Evolutionary conservation across 1,139 yeast species (phyloP).

Genomic region (Pichia sp.): DNA sequence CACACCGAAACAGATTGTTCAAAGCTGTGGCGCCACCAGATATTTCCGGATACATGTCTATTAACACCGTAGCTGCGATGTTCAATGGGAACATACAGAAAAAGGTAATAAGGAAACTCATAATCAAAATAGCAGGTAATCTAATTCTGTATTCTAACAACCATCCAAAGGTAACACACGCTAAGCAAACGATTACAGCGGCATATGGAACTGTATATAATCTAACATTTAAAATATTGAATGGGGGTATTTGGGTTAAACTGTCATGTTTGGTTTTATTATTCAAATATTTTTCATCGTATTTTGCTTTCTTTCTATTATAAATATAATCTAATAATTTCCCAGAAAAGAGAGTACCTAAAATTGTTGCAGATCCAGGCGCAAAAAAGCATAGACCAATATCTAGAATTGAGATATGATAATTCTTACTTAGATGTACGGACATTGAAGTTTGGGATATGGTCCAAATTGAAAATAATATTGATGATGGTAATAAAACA

Average conservation of each 20-base stretch:
- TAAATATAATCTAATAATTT: conserved; percentile 42
- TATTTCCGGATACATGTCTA: conserved; percentile 54
- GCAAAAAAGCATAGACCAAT: conserved; percentile 62
- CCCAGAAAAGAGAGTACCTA: conserved; percentile 47
- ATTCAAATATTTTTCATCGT: conserved; percentile 23
- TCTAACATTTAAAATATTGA: conserved; percentile 45
- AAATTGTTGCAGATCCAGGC: conserved; percentile 53
- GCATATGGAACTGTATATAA: conserved; percentile 37
- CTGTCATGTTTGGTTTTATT: background rate
- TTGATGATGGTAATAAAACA: conserved; percentile 45
- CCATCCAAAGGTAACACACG: conserved; percentile 64
- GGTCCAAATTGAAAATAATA: conserved; percentile 67
- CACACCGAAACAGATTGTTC: conserved; percentile 55
- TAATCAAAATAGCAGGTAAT: conserved; percentile 51
- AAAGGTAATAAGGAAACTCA: conserved; percentile 48
- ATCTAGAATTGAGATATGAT: conserved; percentile 44
- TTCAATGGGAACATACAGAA: conserved; percentile 48
- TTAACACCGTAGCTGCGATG: conserved; percentile 48
- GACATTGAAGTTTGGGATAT: conserved; percentile 61
- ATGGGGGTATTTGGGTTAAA: conserved; percentile 26
- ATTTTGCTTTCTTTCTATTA: conserved; percentile 27
- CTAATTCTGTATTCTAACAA: conserved; percentile 44
- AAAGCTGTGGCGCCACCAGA: conserved; percentile 59
- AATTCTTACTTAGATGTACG: conserved; percentile 42
- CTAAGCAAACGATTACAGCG: conserved; percentile 32